Evolutionary conservation across 1,284 basidiomycete species (phyloP), one percentile per base, ranked within the genome.

Genomic region (Boletus semigastroideus): DNA sequence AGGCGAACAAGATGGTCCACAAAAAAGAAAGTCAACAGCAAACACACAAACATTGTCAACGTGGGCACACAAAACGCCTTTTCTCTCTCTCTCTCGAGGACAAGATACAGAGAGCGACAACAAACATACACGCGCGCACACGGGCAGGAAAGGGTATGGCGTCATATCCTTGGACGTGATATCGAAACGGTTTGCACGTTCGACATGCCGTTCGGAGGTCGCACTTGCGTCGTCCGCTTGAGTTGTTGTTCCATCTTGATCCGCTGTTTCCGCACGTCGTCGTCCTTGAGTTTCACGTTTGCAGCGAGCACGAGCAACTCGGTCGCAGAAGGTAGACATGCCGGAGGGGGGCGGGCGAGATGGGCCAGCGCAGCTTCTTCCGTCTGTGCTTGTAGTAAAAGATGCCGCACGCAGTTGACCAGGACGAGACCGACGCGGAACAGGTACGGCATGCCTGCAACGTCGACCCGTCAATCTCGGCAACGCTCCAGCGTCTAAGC

Each of bases 401-500:
- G 72, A 48, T 81, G 80, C 22, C 88, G 83, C 50, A 82, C 80
- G 59, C 84, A 83, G 34, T 77, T 74, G 42, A 94, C 67, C 46
- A 98, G 72, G 0, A 90, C 86, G 7, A 97, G 74, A 1, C 86
- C 90, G 3, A 92, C 78, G 13, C 93, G 85, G 63, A 94, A 78
- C 39, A 96, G 76, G 77, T 87, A 93, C 0, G 86, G 79, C 4
- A 92, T 77, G 5, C 93, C 92, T 91, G 63, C 36, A 19, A 19
- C 51, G 9, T 42, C 14, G 30, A 51, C 10, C 25, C 19, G 36
- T 52, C 14, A 50, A 66, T 51, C 46, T n/a, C 19, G 14, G 6
- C 20, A 3, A 28, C 17, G 14, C 11, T 14, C 16, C 36, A 19
- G 17, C 5, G 25, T 25, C 25, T 8, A 3, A 14, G 2, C n/a